Evolutionary conservation across 805 yeast species (phyloP).

Genomic region (Candida sphagnicola): DNA sequence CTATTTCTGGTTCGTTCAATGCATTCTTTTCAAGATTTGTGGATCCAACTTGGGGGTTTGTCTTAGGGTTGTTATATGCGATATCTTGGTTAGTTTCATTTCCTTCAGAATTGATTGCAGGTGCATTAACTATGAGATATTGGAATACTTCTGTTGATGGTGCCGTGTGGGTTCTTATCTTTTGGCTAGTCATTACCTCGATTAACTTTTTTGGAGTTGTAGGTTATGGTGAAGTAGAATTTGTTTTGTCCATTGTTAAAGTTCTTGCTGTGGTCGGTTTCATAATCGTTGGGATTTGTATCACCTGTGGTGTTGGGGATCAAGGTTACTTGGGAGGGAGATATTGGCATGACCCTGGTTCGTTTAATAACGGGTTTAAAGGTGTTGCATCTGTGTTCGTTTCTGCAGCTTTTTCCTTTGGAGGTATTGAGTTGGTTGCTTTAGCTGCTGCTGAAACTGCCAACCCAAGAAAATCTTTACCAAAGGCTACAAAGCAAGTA

Average conservation of each 20-base stretch:
- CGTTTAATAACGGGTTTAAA: conserved; percentile 34
- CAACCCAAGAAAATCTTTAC: conserved; percentile 37
- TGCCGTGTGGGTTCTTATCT: conserved; percentile 34
- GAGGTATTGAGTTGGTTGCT: conserved; percentile 35
- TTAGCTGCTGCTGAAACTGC: conserved; percentile 38
- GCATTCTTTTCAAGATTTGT: conserved; percentile 33
- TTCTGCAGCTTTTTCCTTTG: conserved; percentile 30
- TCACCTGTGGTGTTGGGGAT: conserved; percentile 33
- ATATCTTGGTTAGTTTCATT: conserved; percentile 31
- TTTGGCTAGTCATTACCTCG: conserved; percentile 22
- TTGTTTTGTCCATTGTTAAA: conserved; percentile 25
- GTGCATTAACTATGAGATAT: conserved; percentile 31
- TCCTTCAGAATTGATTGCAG: conserved; percentile 36
- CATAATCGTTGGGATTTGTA: conserved; percentile 28
- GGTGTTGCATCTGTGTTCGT: conserved; percentile 35
- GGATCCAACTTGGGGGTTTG: conserved; percentile 34
- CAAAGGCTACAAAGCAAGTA: conserved; percentile 39
- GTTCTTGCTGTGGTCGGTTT: conserved; percentile 35
- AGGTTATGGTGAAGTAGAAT: conserved; percentile 37
- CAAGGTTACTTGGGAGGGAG: conserved; percentile 32
- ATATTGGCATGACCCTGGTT: conserved; percentile 31
- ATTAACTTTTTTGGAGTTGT: conserved; percentile 33
- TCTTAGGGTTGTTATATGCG: conserved; percentile 32
- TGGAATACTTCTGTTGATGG: conserved; percentile 30
- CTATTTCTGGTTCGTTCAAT: conserved; percentile 35